These are phyloP conservation scores for Nannizziopsis arthrosporioides DNA, from an alignment of 2,329 filamentous ascomycete genomes.

Conservation along the genomic window DNA sequence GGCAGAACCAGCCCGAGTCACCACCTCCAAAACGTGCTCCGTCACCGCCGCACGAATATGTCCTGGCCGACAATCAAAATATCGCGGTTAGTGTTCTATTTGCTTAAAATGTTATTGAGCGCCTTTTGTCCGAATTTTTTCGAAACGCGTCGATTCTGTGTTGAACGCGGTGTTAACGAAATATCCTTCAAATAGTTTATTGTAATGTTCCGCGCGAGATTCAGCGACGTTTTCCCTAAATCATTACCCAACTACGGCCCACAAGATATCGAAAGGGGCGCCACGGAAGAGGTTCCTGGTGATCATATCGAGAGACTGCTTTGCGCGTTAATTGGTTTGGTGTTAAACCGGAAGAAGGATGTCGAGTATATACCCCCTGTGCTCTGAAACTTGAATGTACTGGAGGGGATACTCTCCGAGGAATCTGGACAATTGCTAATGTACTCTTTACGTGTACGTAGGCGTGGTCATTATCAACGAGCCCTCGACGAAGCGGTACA, in stretches of 20 bases:
- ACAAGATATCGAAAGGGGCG: constrained; percentile 83
- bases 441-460: constrained; percentile 32
- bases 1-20: constrained; percentile 48
- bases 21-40: constrained; percentile 66
- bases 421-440: constrained; percentile 2
- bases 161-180: constrained; percentile 26
- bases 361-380: constrained; percentile 64
- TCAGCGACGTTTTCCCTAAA: constrained; percentile 77
- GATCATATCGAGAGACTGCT: constrained; percentile 78
- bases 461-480: constrained; percentile 81
- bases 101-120: background rate
- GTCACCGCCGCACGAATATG: constrained; percentile 82
- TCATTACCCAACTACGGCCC: constrained; percentile 82
- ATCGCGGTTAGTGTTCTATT: constrained; percentile 62
- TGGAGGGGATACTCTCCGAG: background rate
- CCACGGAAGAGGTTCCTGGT: constrained; percentile 65
- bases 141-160: constrained; percentile 22
- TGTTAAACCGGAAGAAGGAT: constrained; percentile 95
- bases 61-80: constrained; percentile 78
- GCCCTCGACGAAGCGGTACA: constrained; percentile 88
- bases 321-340: constrained; percentile 74
- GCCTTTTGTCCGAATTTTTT: background rate
- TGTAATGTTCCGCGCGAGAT: constrained; percentile 93
- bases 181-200: constrained; percentile 57
- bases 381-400: background rate